These are phyloP conservation scores for Cryptosporidium muris DNA, from an alignment of 169 alveolate species.

Conservation along the genomic window DNA sequence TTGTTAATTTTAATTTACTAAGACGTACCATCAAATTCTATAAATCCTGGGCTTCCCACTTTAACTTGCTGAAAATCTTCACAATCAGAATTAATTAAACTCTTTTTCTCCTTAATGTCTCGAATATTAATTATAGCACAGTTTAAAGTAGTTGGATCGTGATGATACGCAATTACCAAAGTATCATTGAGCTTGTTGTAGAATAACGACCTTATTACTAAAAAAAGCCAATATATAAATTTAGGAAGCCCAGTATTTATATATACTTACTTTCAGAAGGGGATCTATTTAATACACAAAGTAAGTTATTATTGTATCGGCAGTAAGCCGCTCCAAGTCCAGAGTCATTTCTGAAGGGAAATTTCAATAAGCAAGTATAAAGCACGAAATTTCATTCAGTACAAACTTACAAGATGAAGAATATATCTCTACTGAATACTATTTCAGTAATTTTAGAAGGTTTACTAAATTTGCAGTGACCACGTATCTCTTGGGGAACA, in stretches of 20 bases:
- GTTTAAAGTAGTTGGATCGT: slow-evolving; percentile 44
- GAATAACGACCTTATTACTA: slow-evolving; percentile 63
- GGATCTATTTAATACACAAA: slow-evolving; percentile 60
- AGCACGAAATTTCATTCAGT: not conserved
- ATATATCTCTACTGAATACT: slow-evolving; percentile 65
- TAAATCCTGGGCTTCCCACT: slow-evolving; percentile 70
- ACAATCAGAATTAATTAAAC: slow-evolving; percentile 31
- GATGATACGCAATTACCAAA: slow-evolving; percentile 59
- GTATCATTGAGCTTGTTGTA: slow-evolving; percentile 52
- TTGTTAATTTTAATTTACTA: not conserved
- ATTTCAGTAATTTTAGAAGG: slow-evolving; percentile 62
- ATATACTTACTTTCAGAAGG: slow-evolving; percentile 70
- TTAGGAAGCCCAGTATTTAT: not conserved
- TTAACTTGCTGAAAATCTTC: slow-evolving; percentile 51
- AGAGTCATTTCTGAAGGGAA: slow-evolving; percentile 44
- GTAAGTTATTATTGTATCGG: slow-evolving; percentile 34
- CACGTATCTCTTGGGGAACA: slow-evolving; percentile 67
- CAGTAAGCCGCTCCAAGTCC: slow-evolving; percentile 61
- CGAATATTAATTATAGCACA: slow-evolving; percentile 59
- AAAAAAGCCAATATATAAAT: not conserved
- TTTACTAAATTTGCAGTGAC: slow-evolving; percentile 62
- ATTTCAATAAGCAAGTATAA: not conserved
- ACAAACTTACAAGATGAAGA: slow-evolving; percentile 52
- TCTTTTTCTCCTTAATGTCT: slow-evolving; percentile 37
- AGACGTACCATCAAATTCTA: slow-evolving; percentile 68